Conservation (phyloP, 768 basidiomycete genomes). For the Kwoniella botswanensis region DNA sequence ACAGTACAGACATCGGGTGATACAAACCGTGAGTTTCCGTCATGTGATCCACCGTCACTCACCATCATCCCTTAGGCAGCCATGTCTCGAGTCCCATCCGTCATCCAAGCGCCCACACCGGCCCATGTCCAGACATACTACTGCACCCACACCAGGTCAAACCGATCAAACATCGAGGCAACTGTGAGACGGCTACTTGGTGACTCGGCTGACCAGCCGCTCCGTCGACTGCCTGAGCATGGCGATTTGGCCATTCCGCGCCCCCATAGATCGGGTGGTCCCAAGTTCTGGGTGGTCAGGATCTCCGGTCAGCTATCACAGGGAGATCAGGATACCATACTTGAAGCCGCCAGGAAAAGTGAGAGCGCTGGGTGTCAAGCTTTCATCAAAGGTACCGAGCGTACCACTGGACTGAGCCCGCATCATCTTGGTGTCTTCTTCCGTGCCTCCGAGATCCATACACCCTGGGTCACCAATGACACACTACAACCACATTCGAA, state of each 20-base stretch:
- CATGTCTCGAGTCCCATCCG: neutral
- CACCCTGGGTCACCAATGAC: conserved; percentile 6
- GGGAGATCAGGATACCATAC: neutral
- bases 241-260: neutral
- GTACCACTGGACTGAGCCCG: neutral
- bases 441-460: neutral
- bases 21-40: neutral
- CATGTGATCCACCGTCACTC: neutral
- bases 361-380: neutral
- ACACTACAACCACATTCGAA: neutral
- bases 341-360: neutral
- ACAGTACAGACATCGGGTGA: too few relatives aligned
- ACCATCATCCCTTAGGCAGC: neutral
- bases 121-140: conserved; percentile 1
- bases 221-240: neutral
- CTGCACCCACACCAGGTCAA: neutral
- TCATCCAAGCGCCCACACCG: neutral
- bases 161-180: neutral
- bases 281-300: conserved; percentile 4
- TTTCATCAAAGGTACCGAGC: neutral
- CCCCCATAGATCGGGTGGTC: neutral
- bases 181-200: neutral
- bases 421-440: neutral
- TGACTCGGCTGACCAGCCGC: neutral
- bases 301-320: neutral